Conservation (phyloP, 2,329 filamentous ascomycete species). For the Cercospora canescens region DNA sequence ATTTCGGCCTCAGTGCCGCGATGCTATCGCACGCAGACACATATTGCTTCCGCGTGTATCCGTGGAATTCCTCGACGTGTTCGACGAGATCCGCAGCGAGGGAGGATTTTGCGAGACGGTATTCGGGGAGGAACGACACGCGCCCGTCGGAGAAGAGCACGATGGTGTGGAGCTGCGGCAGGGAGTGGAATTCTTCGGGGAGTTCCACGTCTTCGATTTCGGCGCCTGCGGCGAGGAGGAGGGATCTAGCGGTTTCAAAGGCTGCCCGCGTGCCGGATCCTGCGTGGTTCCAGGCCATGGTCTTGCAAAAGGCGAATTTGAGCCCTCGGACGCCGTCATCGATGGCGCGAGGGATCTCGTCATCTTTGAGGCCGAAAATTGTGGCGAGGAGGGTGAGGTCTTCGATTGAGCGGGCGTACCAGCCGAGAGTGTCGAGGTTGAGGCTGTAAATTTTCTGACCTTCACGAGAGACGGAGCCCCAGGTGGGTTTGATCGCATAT, state of each 20-base stretch:
- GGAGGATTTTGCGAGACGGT: conserved; percentile 49
- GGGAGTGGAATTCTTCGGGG: conserved; percentile 49
- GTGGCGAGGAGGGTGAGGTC: conserved; percentile 60
- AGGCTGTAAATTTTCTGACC: conserved; percentile 61
- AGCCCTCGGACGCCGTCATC: conserved; percentile 46
- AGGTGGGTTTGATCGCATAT: conserved; percentile 67
- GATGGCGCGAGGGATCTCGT: conserved; percentile 34
- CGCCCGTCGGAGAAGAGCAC: conserved; percentile 56
- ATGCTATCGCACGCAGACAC: conserved; percentile 58
- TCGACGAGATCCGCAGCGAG: conserved; percentile 48
- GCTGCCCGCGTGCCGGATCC: conserved; percentile 40
- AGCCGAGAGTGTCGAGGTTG: conserved; percentile 62
- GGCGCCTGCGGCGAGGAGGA: conserved; percentile 51
- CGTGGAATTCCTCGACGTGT: conserved; percentile 53
- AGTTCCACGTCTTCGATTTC: conserved; percentile 58
- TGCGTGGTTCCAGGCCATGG: conserved; percentile 51
- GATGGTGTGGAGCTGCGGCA: conserved; percentile 55
- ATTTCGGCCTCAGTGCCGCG: conserved; percentile 54
- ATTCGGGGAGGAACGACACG: conserved; percentile 56
- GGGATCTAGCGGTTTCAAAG: conserved; percentile 35
- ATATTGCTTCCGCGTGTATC: conserved; percentile 49
- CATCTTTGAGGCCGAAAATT: conserved; percentile 56
- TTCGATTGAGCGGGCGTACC: conserved; percentile 58
- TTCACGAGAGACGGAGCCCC: conserved; percentile 62
- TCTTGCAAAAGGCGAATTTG: conserved; percentile 58